Conservation (phyloP, 495 filamentous ascomycete species). For the Neurospora sp. region DNA sequence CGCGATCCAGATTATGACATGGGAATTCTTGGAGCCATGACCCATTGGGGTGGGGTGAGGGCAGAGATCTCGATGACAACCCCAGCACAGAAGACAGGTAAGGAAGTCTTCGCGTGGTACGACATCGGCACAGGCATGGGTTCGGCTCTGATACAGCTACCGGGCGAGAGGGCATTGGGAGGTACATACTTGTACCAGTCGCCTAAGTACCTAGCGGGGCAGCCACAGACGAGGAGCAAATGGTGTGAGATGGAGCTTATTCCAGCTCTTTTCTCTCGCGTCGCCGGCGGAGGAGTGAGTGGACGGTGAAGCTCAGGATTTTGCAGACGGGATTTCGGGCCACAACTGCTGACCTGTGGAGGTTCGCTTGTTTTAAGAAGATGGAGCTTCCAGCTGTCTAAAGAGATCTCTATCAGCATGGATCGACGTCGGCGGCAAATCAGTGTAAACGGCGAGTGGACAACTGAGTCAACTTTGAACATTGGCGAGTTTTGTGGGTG, state of each 20-base stretch:
- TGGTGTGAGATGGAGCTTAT: background rate
- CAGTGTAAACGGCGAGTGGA: background rate
- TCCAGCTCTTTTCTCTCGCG: background rate
- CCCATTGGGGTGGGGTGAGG: slow-evolving; percentile 17
- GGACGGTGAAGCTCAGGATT: background rate
- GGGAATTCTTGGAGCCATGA: slow-evolving; percentile 20
- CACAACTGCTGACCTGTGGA: background rate
- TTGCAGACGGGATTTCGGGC: background rate
- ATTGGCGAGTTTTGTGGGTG: background rate
- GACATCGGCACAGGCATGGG: slow-evolving; percentile 14
- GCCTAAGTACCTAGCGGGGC: background rate
- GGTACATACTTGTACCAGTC: background rate
- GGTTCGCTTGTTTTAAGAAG: background rate
- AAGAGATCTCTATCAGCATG: background rate
- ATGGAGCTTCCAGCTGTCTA: background rate
- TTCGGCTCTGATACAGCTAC: background rate
- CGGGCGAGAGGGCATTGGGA: slow-evolving; percentile 6
- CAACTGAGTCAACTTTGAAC: background rate
- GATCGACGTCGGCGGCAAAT: background rate
- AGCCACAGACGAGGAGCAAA: background rate
- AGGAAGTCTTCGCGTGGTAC: slow-evolving; percentile 17
- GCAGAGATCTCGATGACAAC: slow-evolving; percentile 28
- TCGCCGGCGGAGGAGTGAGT: background rate
- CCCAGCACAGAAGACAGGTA: slow-evolving; percentile 9
- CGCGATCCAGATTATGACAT: slow-evolving; percentile 16